Conservation (phyloP, 371 early-diverging fungal species). For the Umbelopsis sp. region DNA sequence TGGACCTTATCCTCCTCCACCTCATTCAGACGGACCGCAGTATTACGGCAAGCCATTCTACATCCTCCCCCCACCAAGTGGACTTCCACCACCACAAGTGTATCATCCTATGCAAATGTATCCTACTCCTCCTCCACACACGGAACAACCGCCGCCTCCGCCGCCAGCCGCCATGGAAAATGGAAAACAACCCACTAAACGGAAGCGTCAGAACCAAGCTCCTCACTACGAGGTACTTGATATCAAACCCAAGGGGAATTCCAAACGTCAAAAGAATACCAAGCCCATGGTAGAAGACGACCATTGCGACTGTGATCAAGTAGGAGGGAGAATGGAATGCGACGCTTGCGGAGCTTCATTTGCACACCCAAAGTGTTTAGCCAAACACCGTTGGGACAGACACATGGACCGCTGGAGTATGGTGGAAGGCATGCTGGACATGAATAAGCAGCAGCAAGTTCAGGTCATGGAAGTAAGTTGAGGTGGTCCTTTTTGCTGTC, state of each 20-base stretch:
- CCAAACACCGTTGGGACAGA: constrained; percentile 43
- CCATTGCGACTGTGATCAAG: constrained; percentile 18
- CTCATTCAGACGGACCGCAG: constrained; percentile 9
- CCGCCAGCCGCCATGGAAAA: too few species aligned
- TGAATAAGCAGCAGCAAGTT: constrained; percentile 48
- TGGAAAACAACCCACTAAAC: not conserved
- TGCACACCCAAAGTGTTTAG: constrained; percentile 43
- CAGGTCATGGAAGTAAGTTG: constrained; percentile 48
- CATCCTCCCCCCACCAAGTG: constrained; percentile 12
- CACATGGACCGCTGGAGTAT: constrained; percentile 36
- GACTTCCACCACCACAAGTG: not conserved
- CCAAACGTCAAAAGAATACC: constrained; percentile 9
- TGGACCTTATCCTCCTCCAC: not conserved
- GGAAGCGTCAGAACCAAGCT: constrained; percentile 5
- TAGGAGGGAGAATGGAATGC: constrained; percentile 34
- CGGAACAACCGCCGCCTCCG: not conserved
- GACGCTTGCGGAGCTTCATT: constrained; percentile 35
- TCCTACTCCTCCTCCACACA: not conserved
- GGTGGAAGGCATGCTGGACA: constrained; percentile 25
- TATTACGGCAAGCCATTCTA: constrained; percentile 14
- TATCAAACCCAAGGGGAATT: not conserved
- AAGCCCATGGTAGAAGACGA: not conserved
- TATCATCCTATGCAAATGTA: constrained; percentile 18
- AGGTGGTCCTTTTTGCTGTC: not conserved
- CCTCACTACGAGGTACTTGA: constrained; percentile 15